Evolutionary conservation across 108 stramenopile genomes (phyloP), one percentile per base, ranked within the genome.

Genomic region (Nitzschia sp.): DNA sequence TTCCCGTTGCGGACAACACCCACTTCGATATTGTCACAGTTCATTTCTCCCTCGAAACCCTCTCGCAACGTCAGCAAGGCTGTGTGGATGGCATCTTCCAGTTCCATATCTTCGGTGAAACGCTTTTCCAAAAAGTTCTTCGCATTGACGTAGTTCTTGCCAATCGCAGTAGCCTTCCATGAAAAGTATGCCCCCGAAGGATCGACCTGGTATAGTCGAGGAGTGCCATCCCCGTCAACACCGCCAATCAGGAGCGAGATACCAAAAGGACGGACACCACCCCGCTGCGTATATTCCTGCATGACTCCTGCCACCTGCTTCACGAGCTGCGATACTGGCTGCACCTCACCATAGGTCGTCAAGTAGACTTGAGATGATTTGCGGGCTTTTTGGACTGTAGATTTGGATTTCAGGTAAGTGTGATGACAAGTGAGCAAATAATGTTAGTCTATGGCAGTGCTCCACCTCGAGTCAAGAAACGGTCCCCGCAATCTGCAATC

Each of bases 11-110:
- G 81, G 1, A 97, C 91, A n/a, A 99, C 82, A 19, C 92, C 99
- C 3, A 99, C 92, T 80, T 99, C 97, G 72, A 99, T 98, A 67
- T 99, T 99, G 65, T 94, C 63, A 52, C 92, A 93, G 53, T 85
- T 98, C 97, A 99, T 99, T 87, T 99, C 98, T 35, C 99, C 99
- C 80, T 99, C 99, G 71, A 99, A 99, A 45, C 98, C 97, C 74
- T 99, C 98, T 35, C 99, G 76, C 71, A 99, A 63, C 17, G 99
- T 99, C 64, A 98, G 78, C 53, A 99, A 75, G 25, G 98, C 97
- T 16, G 97, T 98, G 76, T 99, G 99, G 56, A 99, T 94, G 9
- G 98, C 99, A 86, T 99, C 99, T 71, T 99, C 99, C 77, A 99
- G 73, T 68, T 98, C 97, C 92, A 98, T 97, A 66, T 98, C 95